Conservation (phyloP, 1,284 basidiomycete species). For the Vanrija sp. region DNA sequence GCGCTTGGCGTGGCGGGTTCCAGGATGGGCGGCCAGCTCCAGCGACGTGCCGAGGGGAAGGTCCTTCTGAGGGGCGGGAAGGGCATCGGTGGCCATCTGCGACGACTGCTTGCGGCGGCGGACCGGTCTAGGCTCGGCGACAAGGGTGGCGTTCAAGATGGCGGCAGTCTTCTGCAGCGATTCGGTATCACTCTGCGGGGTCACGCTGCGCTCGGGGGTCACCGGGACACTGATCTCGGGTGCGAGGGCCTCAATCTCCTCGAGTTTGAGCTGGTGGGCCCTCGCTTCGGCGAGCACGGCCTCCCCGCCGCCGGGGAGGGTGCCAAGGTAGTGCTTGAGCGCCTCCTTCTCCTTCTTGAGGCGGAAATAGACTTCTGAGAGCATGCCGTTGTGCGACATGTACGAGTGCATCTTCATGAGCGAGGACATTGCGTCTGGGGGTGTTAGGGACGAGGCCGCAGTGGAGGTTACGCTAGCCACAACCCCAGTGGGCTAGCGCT, state of each 20-base stretch:
- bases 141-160: conserved; percentile 19
- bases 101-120: conserved; percentile 6
- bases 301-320: conserved; percentile 37
- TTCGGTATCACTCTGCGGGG: conserved; percentile 28
- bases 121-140: conserved; percentile 36
- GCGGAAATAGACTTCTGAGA: conserved; percentile 56
- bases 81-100: conserved; percentile 27
- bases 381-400: conserved; percentile 79
- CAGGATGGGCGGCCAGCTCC: conserved; percentile 35
- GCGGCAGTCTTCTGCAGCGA: conserved; percentile 42
- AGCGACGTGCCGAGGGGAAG: conserved; percentile 46
- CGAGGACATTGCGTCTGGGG: conserved; percentile 40
- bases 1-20: conserved; percentile 43
- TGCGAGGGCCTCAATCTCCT: conserved; percentile 33
- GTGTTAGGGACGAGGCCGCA: no score
- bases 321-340: conserved; percentile 32
- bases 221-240: conserved; percentile 29
- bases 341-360: conserved; percentile 35
- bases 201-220: conserved; percentile 21
- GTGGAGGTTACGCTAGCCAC: no score
- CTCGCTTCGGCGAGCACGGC: conserved; percentile 36
- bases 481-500: background rate
- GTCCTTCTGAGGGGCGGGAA: conserved; percentile 30
- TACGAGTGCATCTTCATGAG: conserved; percentile 77
- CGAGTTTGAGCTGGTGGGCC: conserved; percentile 24